phyloP scores from a whole-genome alignment of 2,329 filamentous ascomycete species.

The Clarireedia sp. region DNA sequence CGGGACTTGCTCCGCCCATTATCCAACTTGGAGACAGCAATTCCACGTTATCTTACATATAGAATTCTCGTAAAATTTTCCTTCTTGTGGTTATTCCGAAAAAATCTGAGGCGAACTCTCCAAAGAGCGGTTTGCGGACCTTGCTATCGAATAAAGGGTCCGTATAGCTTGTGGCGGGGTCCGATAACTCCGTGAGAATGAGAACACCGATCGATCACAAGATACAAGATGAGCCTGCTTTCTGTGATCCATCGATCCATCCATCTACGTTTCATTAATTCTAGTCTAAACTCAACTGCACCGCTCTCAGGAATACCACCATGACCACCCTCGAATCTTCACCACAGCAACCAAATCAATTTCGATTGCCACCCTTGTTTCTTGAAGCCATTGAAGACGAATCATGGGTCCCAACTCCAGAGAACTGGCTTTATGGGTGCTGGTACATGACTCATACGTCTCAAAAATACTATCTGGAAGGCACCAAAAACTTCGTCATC shows the following conservation, averaged over 20 bases:
- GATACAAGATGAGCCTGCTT: background rate
- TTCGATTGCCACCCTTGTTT: background rate
- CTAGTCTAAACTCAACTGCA: too few species aligned
- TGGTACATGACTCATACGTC: slow-evolving; percentile 4
- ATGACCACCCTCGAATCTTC: background rate
- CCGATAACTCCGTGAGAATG: background rate
- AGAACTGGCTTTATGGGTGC: slow-evolving; percentile 1
- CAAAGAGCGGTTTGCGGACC: too few species aligned
- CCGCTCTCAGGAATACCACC: background rate
- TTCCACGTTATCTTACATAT: too few species aligned
- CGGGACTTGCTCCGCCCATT: too few species aligned
- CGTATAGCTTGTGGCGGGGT: background rate
- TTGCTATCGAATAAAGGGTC: too few species aligned
- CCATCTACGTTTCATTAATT: too few species aligned
- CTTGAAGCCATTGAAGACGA: background rate
- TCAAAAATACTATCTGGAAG: slow-evolving; percentile 4
- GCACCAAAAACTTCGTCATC: slow-evolving; percentile 3
- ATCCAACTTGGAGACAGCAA: too few species aligned
- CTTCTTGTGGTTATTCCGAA: too few species aligned
- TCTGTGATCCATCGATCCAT: too few species aligned
- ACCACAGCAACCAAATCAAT: background rate
- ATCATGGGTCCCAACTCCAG: background rate
- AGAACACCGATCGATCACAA: background rate
- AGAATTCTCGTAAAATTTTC: too few species aligned
- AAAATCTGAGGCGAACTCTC: too few species aligned